phyloP scores from a whole-genome alignment of 2,329 filamentous ascomycete genomes.

The Pezicula neosporulosa region DNA sequence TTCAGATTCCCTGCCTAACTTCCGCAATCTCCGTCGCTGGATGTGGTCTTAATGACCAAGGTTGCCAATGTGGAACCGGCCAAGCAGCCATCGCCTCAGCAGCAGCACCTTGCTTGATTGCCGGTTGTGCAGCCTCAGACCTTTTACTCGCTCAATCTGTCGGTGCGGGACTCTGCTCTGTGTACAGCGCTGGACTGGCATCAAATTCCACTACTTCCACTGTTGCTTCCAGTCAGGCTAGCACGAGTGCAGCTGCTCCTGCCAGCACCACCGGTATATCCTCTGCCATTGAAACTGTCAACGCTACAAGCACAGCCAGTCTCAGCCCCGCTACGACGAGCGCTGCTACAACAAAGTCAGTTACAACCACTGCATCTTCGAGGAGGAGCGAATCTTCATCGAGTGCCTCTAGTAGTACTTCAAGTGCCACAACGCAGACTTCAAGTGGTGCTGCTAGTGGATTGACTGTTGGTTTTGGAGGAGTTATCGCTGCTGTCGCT shows the following conservation, averaged over 20 bases:
- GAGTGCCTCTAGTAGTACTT: neutral
- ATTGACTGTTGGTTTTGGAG: neutral
- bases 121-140: constrained; percentile 28
- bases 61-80: constrained; percentile 30
- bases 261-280: neutral
- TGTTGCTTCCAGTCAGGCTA: neutral
- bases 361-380: neutral
- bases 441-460: neutral
- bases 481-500: neutral
- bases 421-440: neutral
- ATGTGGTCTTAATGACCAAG: constrained; percentile 30
- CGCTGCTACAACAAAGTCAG: neutral
- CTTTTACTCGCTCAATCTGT: constrained; percentile 29
- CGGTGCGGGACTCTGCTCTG: constrained; percentile 25
- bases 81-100: constrained; percentile 25
- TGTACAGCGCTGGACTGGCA: constrained; percentile 19
- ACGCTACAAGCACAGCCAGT: neutral
- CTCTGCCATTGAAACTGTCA: neutral
- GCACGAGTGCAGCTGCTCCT: neutral
- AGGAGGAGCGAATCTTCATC: neutral
- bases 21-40: constrained; percentile 30
- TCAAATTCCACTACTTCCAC: neutral
- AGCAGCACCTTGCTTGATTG: constrained; percentile 23
- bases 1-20: constrained; percentile 29
- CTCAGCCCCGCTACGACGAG: neutral